Base-by-base conservation (phyloP, 352 stramenopile species). In the Aphanomyces cochlioides region DNA sequence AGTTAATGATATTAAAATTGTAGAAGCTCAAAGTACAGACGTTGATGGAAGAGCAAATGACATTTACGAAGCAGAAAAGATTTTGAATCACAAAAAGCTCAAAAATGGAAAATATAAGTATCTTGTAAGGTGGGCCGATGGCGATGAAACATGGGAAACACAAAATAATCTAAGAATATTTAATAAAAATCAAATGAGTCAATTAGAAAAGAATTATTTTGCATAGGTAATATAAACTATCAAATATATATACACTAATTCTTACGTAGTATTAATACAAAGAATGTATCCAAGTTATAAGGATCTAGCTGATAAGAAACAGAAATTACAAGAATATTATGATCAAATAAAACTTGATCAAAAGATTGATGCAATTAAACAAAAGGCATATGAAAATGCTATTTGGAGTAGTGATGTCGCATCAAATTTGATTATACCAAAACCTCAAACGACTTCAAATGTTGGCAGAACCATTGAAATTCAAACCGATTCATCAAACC, bases 101-200 rank as follows among this genome's bases (percentile, higher is more conserved):
- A 72, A 72, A 41, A 72, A 72, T 64, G 66, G 66, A 34, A 72
- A 66, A 48, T 50, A 61, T 50, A 72, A 66, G 47, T 72, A 72
- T 21, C 47, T 66, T 17, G 50, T 72, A n/a, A 50, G 66, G 39
- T 72, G 66, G 66, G 56, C 19, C 12, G 53, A 60, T 34, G 41
- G 38, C 36, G 45, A 72, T 15, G 17, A 66, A 56, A 66, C 66
- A 7, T 66, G 54, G 50, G 66, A 72, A 40, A 53, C 66, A 41
- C 66, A 72, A 66, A 19, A 15, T 54, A 50, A 67, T 38, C 17
- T 67, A 17, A 37, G 58, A 40, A 36, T 67, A 12, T 50, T 67
- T 19, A 67, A 67, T 34, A 67, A 40, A 3, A 54, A 45, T 41
- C 12, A 21, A 10, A 17, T 13, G 39, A 58, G 38, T 19, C 13